Evolutionary conservation across 2,329 filamentous ascomycete species (phyloP).

Genomic region (Delphinella strobiligena): DNA sequence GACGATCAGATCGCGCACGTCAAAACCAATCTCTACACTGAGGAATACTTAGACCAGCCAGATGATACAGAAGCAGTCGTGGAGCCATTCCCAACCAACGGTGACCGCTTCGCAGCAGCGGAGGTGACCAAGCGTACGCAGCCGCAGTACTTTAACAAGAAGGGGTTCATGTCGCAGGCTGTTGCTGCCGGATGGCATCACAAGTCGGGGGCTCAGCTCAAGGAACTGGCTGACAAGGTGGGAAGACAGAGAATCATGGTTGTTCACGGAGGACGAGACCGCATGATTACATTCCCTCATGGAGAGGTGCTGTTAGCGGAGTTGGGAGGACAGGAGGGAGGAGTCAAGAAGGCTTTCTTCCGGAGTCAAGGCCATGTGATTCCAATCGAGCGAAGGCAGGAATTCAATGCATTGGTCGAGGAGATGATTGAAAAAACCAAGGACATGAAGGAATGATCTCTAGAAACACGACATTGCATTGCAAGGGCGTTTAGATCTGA

Average conservation of each 20-base stretch:
- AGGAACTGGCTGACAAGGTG: conserved; percentile 52
- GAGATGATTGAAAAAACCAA: conserved; percentile 43
- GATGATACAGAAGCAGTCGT: conserved; percentile 39
- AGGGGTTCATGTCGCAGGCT: conserved; percentile 65
- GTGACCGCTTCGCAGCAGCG: conserved; percentile 69
- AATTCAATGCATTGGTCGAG: conserved; percentile 55
- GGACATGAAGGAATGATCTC: conserved; percentile 25
- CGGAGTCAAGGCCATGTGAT: conserved; percentile 66
- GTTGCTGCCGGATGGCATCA: conserved; percentile 69
- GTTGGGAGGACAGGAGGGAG: conserved; percentile 46
- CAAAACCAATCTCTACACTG: conserved; percentile 54
- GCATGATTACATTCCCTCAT: conserved; percentile 66
- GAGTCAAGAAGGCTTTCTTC: conserved; percentile 46
- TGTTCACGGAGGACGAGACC: conserved; percentile 62
- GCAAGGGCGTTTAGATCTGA: conserved; percentile 30
- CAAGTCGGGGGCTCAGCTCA: conserved; percentile 57
- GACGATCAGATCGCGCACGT: conserved; percentile 55
- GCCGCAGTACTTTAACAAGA: conserved; percentile 46
- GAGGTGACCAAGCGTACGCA: conserved; percentile 62
- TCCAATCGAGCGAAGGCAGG: conserved; percentile 55
- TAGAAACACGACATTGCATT: too few relatives aligned
- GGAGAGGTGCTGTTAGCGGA: conserved; percentile 55
- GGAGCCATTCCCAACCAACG: conserved; percentile 57
- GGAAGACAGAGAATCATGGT: conserved; percentile 65
- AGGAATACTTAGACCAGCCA: conserved; percentile 48